Evolutionary conservation across 768 basidiomycete genomes (phyloP), one percentile per base, ranked within the genome.

Genomic region (Boletus insuetus): DNA sequence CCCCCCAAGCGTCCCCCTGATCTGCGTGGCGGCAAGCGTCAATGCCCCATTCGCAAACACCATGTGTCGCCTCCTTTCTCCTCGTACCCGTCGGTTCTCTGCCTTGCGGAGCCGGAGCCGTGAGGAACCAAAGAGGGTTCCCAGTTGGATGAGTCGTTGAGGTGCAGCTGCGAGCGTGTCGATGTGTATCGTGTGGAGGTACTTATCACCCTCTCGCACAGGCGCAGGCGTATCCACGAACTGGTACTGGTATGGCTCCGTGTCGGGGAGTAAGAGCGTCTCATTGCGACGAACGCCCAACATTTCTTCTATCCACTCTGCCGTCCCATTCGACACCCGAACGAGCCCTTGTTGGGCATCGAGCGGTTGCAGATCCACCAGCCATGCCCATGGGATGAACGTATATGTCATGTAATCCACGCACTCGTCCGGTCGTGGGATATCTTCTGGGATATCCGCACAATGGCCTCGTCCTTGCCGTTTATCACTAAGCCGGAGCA

Each of bases 61-160:
- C 87, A 92, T 90, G 40, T 64, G 66, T 53, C 72, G 69, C 16
- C 88, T 80, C 47, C 87, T 73, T 17, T 69, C 60, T 7, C 72
- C 65, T 3, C 84, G 82, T 26, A 82, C 62, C 14, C 63, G 67
- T 46, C 74, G 64, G 58, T 82, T 78, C 14, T 63, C 62, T 10
- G 63, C 59, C 29, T 73, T 62, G 20, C 71, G 75, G 0, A 90
- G 74, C 22, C 79, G 77, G 3, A 92, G 72, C 10, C 91, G 80
- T 3, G 84, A 83, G 1, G 88, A 85, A 6, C 89, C 89, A 70
- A 92, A 92, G 2, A 92, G 77, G 0, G 85, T 84, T 10, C 91
- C 91, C 14, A 93, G 64, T 53, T 86, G 82, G 16, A 94, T 64
- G 26, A 92, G 78, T 10, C 77, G 81, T 54, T 82, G 73, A 0